Evolutionary conservation across 352 stramenopile species (phyloP).

Genomic region (Pythium periplocum): DNA sequence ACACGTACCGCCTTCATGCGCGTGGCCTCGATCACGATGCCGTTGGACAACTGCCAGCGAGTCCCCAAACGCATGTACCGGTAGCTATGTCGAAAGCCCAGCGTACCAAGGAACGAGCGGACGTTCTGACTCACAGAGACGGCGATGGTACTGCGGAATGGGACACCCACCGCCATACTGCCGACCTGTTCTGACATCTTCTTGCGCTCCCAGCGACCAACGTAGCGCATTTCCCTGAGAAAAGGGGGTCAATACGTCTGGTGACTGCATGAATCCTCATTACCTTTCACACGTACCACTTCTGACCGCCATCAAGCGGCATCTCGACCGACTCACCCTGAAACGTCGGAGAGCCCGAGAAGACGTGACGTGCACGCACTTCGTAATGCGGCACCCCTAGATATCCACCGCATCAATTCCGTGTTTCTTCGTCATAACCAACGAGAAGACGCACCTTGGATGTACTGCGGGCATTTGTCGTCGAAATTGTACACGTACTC

Average conservation of each 20-base stretch:
- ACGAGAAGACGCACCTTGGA: conserved; percentile 33
- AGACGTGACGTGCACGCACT: conserved; percentile 73
- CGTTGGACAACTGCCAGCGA: conserved; percentile 77
- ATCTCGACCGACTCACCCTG: conserved; percentile 74
- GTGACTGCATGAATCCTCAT: not conserved
- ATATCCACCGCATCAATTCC: not conserved
- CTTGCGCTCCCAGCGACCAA: conserved; percentile 82
- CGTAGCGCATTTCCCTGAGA: conserved; percentile 72
- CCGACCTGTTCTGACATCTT: conserved; percentile 80
- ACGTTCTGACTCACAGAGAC: conserved; percentile 83
- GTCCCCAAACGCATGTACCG: conserved; percentile 80
- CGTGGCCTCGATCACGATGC: conserved; percentile 79
- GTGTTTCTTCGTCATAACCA: not conserved
- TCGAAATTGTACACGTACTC: conserved; percentile 89
- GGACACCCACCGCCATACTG: conserved; percentile 51
- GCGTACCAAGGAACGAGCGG: conserved; percentile 58
- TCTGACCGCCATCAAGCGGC: conserved; percentile 68
- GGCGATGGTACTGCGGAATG: conserved; percentile 78
- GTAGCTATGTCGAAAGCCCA: conserved; percentile 83
- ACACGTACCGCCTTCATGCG: conserved; percentile 77
- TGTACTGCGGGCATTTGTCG: conserved; percentile 83
- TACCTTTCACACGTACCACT: conserved; percentile 39
- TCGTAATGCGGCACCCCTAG: conserved; percentile 78
- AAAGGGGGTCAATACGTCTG: not conserved
- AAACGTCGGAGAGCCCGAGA: conserved; percentile 78